Percentiles rank a stretch among this genome's conserved stretches.
These are phyloP conservation scores for Lachancea fermentati DNA, from an alignment of 805 yeast species.

Conservation along the genomic window DNA sequence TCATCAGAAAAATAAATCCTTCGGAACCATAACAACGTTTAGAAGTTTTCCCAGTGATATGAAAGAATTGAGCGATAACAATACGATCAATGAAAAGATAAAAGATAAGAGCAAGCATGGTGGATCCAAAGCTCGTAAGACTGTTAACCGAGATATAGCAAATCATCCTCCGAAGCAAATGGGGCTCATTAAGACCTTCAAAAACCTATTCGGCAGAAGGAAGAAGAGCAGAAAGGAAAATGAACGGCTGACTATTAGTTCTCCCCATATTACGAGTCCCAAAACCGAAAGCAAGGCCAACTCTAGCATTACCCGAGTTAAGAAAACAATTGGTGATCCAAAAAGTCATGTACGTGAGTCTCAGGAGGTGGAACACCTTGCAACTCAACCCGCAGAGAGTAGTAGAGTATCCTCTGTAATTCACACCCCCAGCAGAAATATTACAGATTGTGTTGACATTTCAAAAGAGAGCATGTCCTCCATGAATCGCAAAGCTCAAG, in stretches of 20 bases:
- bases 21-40: constrained; percentile 30
- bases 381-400: constrained; percentile 1
- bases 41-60: constrained; percentile 28
- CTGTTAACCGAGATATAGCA: neutral
- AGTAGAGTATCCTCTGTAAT: constrained; percentile 25
- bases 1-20: constrained; percentile 22
- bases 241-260: constrained; percentile 4
- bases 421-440: constrained; percentile 7
- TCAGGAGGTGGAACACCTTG: no score
- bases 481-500: no score
- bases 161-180: neutral
- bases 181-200: constrained; percentile 1
- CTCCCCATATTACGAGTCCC: no score
- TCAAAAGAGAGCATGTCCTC: no score
- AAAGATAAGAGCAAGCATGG: no score
- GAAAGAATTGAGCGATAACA: constrained; percentile 7
- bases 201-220: constrained; percentile 1
- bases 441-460: no score
- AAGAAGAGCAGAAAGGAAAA: neutral
- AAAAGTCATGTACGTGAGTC: no score
- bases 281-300: no score
- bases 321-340: no score
- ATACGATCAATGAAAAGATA: neutral
- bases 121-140: no score
- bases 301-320: no score